Base-by-base conservation (phyloP, 108 stramenopile species). In the Asterionellopsis glacialis region DNA sequence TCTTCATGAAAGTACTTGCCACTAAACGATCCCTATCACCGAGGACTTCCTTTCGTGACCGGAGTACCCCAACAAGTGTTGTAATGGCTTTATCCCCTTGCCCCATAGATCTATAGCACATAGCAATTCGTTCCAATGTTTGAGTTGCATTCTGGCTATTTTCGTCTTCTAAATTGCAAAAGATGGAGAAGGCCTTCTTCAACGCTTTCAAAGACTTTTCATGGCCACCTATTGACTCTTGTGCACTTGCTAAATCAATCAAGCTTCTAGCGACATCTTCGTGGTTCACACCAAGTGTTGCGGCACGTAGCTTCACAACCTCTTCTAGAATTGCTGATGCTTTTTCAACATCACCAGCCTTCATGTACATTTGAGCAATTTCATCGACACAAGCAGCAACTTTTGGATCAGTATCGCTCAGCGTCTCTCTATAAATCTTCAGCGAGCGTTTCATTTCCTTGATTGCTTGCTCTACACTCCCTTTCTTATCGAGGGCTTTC, bases 101-200 rank as follows among this genome's bases (percentile, higher is more conserved):
- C 0, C 77, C 77, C 23, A 74, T 81, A 16, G 73, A 74, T 40
- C 71, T 60, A 25, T 81, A 81, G 16, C 73, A 57, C 50, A 70
- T 38, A 33, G 72, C 83, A 18, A 84, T 81, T 39, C 76, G 55
- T 54, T 84, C 77, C 13, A 84, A 51, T 15, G 65, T 55, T 11
- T 51, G 33, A 26, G 69, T 76, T 2, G 79, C 57, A 24, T 70
- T 72, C 45, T 76, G 70, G 51, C 79, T 68, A 13, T 70, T 61
- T 12, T 69, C 70, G 22, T 79, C 83, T 26, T 47, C 53, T 16
- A 76, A 55, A 21, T 78, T 73, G 38, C 67, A 62, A 40, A 78
- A 67, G 43, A 81, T 79, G 64, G 77, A 72, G 67, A 78, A 84
- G 21, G 79, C 72, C 43, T 79, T 79, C 41, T 84, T 84, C 73